Conservation (phyloP, 768 basidiomycete genomes). For the Dioszegia crocea region DNA sequence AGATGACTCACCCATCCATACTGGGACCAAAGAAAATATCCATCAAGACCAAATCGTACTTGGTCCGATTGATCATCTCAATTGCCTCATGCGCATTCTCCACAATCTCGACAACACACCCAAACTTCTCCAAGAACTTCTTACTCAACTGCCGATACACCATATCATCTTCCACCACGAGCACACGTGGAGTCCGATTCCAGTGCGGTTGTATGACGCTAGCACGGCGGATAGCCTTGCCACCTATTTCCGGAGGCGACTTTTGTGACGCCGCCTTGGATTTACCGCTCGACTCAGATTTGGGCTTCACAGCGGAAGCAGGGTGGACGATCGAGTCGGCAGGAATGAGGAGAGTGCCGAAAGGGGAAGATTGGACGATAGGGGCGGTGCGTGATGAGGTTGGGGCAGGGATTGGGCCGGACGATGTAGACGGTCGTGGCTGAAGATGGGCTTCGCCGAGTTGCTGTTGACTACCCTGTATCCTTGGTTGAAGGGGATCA, state of each 20-base stretch:
- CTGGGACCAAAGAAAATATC: conserved; percentile 76
- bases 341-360: conserved; percentile 24
- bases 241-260: not conserved
- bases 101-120: conserved; percentile 88
- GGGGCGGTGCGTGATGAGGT: not conserved
- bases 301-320: not conserved
- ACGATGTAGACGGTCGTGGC: not conserved
- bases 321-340: conserved; percentile 3
- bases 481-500: conserved; percentile 21
- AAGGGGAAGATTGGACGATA: conserved; percentile 21
- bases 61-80: conserved; percentile 91
- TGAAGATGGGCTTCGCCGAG: not conserved
- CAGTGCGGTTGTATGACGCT: conserved; percentile 33
- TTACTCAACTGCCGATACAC: conserved; percentile 81
- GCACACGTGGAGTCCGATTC: conserved; percentile 64
- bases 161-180: conserved; percentile 92
- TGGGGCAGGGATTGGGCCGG: not conserved
- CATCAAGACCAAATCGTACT: conserved; percentile 95
- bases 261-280: not conserved
- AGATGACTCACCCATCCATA: conserved; percentile 48
- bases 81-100: conserved; percentile 90
- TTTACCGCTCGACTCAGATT: not conserved
- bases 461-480: not conserved
- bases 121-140: conserved; percentile 93
- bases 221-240: conserved; percentile 14